Evolutionary conservation across 1,284 basidiomycete species (phyloP).

Genomic region (Pyrrhoderma noxium): DNA sequence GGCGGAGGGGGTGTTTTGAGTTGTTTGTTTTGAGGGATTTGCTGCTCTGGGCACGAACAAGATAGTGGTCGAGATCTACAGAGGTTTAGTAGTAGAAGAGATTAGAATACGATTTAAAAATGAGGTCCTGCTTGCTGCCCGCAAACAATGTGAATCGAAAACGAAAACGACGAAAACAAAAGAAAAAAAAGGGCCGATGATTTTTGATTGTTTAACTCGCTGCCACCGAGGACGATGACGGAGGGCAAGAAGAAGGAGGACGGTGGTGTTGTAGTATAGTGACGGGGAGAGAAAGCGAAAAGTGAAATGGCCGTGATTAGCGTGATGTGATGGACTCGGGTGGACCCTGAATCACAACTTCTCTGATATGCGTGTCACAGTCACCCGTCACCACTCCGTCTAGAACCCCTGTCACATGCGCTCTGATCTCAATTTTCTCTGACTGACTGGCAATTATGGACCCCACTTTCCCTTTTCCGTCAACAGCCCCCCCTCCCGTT

Average conservation of each 20-base stretch:
- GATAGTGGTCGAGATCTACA: constrained; percentile 14
- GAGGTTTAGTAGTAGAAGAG: background rate
- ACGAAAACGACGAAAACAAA: background rate
- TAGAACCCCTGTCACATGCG: too few relatives aligned
- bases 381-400: too few relatives aligned
- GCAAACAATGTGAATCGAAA: background rate
- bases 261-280: background rate
- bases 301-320: constrained; percentile 1
- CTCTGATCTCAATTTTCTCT: too few relatives aligned
- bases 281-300: background rate
- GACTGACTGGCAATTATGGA: too few relatives aligned
- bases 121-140: too few relatives aligned
- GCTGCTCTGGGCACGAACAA: constrained; percentile 3
- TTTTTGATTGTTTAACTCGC: constrained; percentile 8
- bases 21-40: constrained; percentile 7
- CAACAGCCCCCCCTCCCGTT: too few relatives aligned
- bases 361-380: too few relatives aligned
- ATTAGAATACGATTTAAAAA: constrained; percentile 3
- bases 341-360: too few relatives aligned
- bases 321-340: too few relatives aligned
- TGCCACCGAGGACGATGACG: constrained; percentile 2
- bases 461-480: too few relatives aligned
- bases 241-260: background rate
- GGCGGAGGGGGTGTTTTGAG: constrained; percentile 3
- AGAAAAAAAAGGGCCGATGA: too few relatives aligned